Base-by-base conservation (phyloP, 805 yeast genomes). In the Scheffersomyces stipitis region DNA sequence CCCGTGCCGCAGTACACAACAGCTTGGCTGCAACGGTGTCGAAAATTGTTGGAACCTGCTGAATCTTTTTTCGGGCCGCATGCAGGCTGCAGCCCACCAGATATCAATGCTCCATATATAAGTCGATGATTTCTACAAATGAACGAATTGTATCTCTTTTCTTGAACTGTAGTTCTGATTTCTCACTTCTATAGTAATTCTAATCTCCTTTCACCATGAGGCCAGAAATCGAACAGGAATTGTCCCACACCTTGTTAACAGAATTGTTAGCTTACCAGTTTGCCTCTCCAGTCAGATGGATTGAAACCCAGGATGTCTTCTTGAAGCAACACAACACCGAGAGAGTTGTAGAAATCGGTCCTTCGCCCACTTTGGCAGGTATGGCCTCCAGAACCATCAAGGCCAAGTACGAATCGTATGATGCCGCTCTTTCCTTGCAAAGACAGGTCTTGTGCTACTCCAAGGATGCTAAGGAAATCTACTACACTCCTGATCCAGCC, bases 241-340 rank as follows among this genome's bases (percentile, higher is more conserved):
- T 93, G 50, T 95, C 99, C 51, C 98, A 93, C 64, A 83, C 86
- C 49, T 75, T 93, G 48, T 76, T 93, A 62, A 89, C 97, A 18
- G 99, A 93, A 76, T 81, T 93, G 53, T 77, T 93, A 70, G 98
- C 99, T 37, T 93, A 90, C 71, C 99, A 93, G 69, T 93, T 93
- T 59, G 99, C 99, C 33, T 90, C 97, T 45, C 99, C 99, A 32
- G 99, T 93, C 48, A 83, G 98, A 77, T 93, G 99, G 98, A 93
- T 95, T 64, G 99, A 95, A 65, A 93, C 99, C 45, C 99, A 93
- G 70, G 99, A 93, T 72, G 98, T 93, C 41, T 86, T 93, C 62
- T 78, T 93, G 62, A 86, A 86, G 64, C 93, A 89, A 54, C 84
- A 80, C 78, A 89, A 91, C 69, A 85, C 97, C 44, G 99, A 95